Evolutionary conservation across 352 stramenopile species (phyloP).

Genomic region (Phytophthora sp.): DNA sequence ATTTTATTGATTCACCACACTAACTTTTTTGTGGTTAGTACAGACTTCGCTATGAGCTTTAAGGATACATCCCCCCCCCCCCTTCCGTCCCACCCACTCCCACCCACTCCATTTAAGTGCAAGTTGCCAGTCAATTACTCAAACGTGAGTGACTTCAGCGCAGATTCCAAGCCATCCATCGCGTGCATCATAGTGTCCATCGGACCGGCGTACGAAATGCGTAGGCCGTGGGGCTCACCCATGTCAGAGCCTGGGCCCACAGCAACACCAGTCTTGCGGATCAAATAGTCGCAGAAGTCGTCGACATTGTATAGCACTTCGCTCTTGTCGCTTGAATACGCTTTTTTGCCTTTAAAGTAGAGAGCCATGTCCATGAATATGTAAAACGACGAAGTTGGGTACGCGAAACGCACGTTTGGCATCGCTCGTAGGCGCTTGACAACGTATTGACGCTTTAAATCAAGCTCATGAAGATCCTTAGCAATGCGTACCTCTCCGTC

Average conservation of each 20-base stretch:
- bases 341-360: constrained; percentile 68
- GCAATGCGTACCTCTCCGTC: constrained; percentile 52
- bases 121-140: neutral
- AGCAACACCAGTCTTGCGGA: constrained; percentile 91
- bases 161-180: constrained; percentile 65
- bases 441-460: constrained; percentile 92
- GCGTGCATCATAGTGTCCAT: constrained; percentile 82
- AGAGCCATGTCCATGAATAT: constrained; percentile 92
- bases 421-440: constrained; percentile 84
- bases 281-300: constrained; percentile 92
- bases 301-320: constrained; percentile 49
- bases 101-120: neutral
- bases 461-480: constrained; percentile 45
- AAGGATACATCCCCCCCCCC: too few species aligned
- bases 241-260: constrained; percentile 97
- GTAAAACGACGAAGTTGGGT: constrained; percentile 96
- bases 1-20: too few species aligned
- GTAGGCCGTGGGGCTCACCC: constrained; percentile 90
- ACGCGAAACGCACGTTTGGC: constrained; percentile 73
- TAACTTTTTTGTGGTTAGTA: too few species aligned
- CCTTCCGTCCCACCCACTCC: too few species aligned
- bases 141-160: constrained; percentile 42
- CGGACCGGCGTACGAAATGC: constrained; percentile 96
- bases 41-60: too few species aligned
- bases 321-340: constrained; percentile 30